These are phyloP conservation scores for Candida stauntonica DNA, from an alignment of 805 yeast genomes.

Conservation along the genomic window DNA sequence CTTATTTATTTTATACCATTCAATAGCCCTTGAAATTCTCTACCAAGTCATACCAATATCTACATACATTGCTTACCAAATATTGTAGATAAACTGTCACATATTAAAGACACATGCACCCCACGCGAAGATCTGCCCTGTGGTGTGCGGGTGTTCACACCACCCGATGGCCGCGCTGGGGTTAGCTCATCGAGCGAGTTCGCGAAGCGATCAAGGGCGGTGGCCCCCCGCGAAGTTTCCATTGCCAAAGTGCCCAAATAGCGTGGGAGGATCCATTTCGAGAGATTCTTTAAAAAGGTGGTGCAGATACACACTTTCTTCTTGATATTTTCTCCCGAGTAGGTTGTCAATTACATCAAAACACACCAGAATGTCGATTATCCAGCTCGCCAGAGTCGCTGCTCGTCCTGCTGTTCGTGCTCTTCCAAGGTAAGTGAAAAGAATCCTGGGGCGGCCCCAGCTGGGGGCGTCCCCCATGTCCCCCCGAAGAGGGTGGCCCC, in stretches of 20 bases:
- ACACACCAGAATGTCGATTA: conserved; percentile 6
- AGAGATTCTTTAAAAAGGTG: no score
- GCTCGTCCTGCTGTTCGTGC: conserved; percentile 17
- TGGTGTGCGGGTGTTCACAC: conserved; percentile 6
- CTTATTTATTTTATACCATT: no score
- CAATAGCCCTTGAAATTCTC: no score
- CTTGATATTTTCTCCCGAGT: background rate
- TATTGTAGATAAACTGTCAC: no score
- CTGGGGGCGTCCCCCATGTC: no score
- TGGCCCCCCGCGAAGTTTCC: background rate
- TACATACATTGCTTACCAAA: no score
- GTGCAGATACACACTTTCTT: no score
- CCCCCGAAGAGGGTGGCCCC: no score
- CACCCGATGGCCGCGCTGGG: conserved; percentile 1
- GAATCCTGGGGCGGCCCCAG: no score
- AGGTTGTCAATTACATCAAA: background rate
- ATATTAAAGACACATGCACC: no score
- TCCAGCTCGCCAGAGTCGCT: conserved; percentile 13
- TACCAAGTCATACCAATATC: background rate
- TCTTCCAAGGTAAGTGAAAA: conserved; percentile 12
- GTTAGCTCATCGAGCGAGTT: background rate
- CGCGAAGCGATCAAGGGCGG: background rate
- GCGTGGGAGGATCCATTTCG: background rate
- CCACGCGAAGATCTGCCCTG: background rate
- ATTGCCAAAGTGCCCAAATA: background rate